Conservation (phyloP, 495 filamentous ascomycete genomes). For the Aspergillus nanangensis region DNA sequence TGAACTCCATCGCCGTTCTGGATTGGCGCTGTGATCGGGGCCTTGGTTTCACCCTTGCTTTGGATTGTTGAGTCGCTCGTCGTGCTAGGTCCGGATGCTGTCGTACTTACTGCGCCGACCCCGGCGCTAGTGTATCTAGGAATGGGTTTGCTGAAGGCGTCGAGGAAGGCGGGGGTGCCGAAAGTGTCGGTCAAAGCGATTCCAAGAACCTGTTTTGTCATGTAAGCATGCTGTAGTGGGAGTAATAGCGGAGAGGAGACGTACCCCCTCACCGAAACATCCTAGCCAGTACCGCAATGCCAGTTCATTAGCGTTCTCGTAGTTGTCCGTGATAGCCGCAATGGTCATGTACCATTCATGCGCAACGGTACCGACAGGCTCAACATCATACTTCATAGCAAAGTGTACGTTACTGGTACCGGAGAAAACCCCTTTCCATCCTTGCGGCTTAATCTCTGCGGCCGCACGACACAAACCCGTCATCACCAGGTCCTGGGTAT, state of each 20-base stretch:
- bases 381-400: slow-evolving; percentile 81
- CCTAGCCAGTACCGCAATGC: slow-evolving; percentile 82
- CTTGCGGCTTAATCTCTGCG: slow-evolving; percentile 57
- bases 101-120: slow-evolving; percentile 23
- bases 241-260: slow-evolving; percentile 12
- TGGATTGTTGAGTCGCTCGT: slow-evolving; percentile 18
- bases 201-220: slow-evolving; percentile 72
- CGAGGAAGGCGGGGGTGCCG: slow-evolving; percentile 85
- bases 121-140: slow-evolving; percentile 33
- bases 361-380: slow-evolving; percentile 87
- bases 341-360: slow-evolving; percentile 99
- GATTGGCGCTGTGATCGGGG: slow-evolving; percentile 26
- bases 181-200: slow-evolving; percentile 98
- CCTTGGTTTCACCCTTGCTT: slow-evolving; percentile 22
- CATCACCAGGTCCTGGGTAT: slow-evolving; percentile 90
- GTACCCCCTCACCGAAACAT: slow-evolving; percentile 81
- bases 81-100: slow-evolving; percentile 27
- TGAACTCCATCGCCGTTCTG: slow-evolving; percentile 5
- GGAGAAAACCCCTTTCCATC: slow-evolving; percentile 64
- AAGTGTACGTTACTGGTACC: slow-evolving; percentile 98
- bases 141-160: slow-evolving; percentile 68
- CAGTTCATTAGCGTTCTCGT: slow-evolving; percentile 74
- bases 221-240: too few relatives aligned
- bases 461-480: slow-evolving; percentile 72
- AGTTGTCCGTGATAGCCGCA: slow-evolving; percentile 85